Evolutionary conservation across 148 eudicot species (phyloP), one percentile per base, ranked within the genome.

Genomic region (Arbutus unedo): DNA sequence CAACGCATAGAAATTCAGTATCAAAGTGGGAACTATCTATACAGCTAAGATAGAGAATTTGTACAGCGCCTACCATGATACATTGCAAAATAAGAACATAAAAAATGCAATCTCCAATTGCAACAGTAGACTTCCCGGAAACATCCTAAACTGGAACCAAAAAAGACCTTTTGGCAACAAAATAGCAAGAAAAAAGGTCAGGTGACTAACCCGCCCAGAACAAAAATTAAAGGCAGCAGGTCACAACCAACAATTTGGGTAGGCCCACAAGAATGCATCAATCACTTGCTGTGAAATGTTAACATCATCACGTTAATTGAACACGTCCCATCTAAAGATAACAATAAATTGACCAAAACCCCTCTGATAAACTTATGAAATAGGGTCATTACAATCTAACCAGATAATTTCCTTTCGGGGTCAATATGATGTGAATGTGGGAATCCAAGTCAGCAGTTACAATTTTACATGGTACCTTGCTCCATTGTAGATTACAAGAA

Each of bases 1-100:
- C 2, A 31, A 79, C 9, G 31, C 50, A 59, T n/a, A 8, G 47
- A 72, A 13, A 47, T 5, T 86, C 70, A 83, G 81, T 55, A 74
- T 74, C 21, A 19, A 64, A 38, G n/a, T 76, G 9, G 47, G 43
- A 43, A 81, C 41, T 41, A 23, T 25, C n/a, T n/a, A 51, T 18
- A 78, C 19, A 25, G 18, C 48, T 43, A 59, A 59, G 19, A 21
- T 56, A 31, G 31, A 68, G 53, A 50, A 77, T 53, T 21, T 16
- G 50, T 47, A 49, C 15, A 56, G 47, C 16, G 21, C 0, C 25
- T 62, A 76, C 44, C 19, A 10, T 19, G 6, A 49, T 57, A 8
- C 9, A 60, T 60, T 57, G 6, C 67, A 77, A 43, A 77, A 77
- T 23, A 14, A 31, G 31, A 76, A 31, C 9, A 14, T 18, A 55